Evolutionary conservation across 306 rosid species (phyloP), one percentile per base, ranked within the genome.

Genomic region (Myrica gale): DNA sequence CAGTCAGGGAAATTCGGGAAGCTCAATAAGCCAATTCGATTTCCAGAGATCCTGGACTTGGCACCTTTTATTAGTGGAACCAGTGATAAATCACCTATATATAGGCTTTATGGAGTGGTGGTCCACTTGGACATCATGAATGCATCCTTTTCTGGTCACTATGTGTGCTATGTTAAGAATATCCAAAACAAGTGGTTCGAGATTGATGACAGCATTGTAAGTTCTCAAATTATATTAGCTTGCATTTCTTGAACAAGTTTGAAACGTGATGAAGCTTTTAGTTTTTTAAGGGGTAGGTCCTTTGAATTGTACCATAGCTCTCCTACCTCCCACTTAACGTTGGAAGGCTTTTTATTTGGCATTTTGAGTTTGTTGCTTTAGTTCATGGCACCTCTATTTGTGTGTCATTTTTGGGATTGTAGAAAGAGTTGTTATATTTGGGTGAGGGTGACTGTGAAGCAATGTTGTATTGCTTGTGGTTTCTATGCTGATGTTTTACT

Each of bases 1-100:
- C 92, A 95, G 99, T 92, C 98, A 0, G 99, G 99, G 37, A 95
- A 88, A 75, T 94, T 94, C 78, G 98, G 98, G 83, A 94, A 94
- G 89, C 96, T 94, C 82, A 94, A 90, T 79, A 94, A 94, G 85
- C 93, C 97, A 45, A 80, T 94, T 81, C 85, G 66, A 73, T 95
- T 87, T 82, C 98, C 97, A 21, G 97, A 95, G 84, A 83, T 88
- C 69, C 88, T 92, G 80, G 79, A 96, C 85, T 74, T 96, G 88
- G 92, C 96, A 6, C 99, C 99, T 68, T 95, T 84, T 83, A 81
- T 88, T 93, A 90, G 90, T 68, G 93, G 99, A 32, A 92, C 98
- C 57, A 90, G 97, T 82, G 99, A 96, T 81, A 90, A 85, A 70
- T 88, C 93, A 8, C 97, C 97, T 3, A 78, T 92, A 73, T 95